Base-by-base conservation (phyloP, 805 yeast species). In the Yamadazyma scolyti region DNA sequence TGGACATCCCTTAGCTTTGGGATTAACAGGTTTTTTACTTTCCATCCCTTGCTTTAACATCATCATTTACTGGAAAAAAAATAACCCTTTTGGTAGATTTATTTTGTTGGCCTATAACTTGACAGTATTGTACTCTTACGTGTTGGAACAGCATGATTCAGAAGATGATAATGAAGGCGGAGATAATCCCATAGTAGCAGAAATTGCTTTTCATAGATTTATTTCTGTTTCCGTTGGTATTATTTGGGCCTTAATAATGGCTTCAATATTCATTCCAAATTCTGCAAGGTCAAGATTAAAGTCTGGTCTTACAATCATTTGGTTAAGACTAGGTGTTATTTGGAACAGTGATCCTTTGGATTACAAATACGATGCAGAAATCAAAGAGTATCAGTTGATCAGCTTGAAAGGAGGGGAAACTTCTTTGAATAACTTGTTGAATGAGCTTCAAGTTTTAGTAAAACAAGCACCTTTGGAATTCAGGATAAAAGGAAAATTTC, bases 281-380 rank as follows among this genome's bases (percentile, higher is more conserved):
- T 78, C 86, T 47, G 95, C 95, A 1, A 65, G 95, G 27, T 64
- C 75, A 9, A 61, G 87, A 28, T 58, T 85, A 37, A 76, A 83
- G 36, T 65, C 67, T 16, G 85, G 86, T 0, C 50, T 85, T 14
- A 73, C 86, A 1, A 58, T 78, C 2, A 61, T 84, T 14, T 86
- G 95, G 95, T 60, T 86, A 23, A 63, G 88, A 25, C 69, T 85
- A 71, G 95, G 95, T 1, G 69, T 86, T 14, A 68, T 79, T 6
- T 85, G 94, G 95, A 80, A 79, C 43, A 62, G 78, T 28, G 90
- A 83, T 42, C 87, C 89, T 2, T 56, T 85, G 39, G 71, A 67
- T 11, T 71, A 61, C 30, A 56, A 52, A n/a, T 46, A 46, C 15
- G 50, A 54, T 20, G 22, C 23, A 10, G 46, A 39, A 20, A 36